These are phyloP conservation scores for Linnemannia zychae DNA, from an alignment of 192 early-diverging fungal genomes.

Conservation along the genomic window DNA sequence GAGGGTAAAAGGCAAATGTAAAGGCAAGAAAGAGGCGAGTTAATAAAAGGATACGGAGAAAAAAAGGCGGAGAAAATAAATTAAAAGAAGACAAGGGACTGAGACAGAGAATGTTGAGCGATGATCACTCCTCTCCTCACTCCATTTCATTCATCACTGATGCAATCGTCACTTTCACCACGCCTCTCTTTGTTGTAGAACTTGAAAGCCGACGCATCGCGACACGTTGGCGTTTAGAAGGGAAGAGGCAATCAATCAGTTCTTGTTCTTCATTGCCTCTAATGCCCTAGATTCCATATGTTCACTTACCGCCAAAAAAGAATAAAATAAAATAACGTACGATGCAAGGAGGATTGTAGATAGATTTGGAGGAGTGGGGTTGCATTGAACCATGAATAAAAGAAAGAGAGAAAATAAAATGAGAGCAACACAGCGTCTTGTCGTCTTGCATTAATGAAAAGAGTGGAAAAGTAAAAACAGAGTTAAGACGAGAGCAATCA, in stretches of 20 bases:
- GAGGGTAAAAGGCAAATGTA: neutral
- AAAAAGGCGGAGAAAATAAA: neutral
- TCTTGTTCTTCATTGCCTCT: no score
- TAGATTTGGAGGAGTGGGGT: neutral
- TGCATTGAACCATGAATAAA: neutral
- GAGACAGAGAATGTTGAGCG: neutral
- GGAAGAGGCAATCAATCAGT: no score
- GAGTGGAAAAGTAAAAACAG: neutral
- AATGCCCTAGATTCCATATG: no score
- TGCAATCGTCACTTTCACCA: neutral
- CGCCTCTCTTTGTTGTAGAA: no score
- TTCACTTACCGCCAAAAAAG: no score
- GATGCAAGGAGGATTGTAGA: neutral
- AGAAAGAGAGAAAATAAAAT: neutral
- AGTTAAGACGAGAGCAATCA: neutral
- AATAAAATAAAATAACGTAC: neutral
- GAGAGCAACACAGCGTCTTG: slow-evolving; percentile 7
- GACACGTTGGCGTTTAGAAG: no score
- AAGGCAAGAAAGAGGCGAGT: neutral
- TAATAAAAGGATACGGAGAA: neutral
- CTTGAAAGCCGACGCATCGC: no score
- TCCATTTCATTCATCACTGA: neutral
- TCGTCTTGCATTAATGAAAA: neutral
- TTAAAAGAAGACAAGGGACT: neutral
- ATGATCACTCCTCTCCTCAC: neutral